Evolutionary conservation across 306 rosid species (phyloP).

Genomic region (Alnus glutinosa): DNA sequence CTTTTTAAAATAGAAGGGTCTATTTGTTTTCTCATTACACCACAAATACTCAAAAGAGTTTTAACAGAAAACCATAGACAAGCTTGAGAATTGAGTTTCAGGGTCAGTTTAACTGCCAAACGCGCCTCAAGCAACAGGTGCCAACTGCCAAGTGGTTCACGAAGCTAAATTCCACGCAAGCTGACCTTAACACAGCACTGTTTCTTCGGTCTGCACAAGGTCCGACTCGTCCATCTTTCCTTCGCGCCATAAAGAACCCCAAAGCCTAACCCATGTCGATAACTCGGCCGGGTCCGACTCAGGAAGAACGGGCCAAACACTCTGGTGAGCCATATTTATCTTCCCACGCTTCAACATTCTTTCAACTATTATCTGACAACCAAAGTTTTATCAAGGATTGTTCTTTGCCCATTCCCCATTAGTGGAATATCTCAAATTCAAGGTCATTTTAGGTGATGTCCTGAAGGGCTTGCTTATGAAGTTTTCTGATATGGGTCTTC

Average conservation of each 20-base stretch:
- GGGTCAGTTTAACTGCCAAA: too few species aligned
- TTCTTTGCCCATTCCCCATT: neutral
- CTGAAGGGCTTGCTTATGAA: neutral
- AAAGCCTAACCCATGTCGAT: conserved; percentile 13
- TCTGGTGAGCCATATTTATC: conserved; percentile 27
- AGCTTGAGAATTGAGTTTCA: too few species aligned
- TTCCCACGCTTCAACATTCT: neutral
- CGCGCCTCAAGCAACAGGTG: too few species aligned
- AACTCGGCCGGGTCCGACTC: conserved; percentile 19
- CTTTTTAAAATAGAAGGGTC: too few species aligned
- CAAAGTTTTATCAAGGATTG: neutral
- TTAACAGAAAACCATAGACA: too few species aligned
- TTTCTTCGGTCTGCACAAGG: too few species aligned
- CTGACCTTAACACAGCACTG: too few species aligned
- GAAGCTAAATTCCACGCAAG: too few species aligned
- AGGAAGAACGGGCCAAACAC: conserved; percentile 1
- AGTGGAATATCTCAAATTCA: neutral
- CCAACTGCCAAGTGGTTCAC: too few species aligned
- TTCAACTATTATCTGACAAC: neutral
- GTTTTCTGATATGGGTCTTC: conserved; percentile 2
- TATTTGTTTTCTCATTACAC: too few species aligned
- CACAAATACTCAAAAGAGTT: too few species aligned
- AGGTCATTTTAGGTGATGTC: neutral
- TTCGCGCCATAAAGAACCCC: conserved; percentile 5
- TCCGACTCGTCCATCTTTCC: neutral